phyloP scores from a whole-genome alignment of 139 green algal species.

The Auxenochlorella protothecoides region DNA sequence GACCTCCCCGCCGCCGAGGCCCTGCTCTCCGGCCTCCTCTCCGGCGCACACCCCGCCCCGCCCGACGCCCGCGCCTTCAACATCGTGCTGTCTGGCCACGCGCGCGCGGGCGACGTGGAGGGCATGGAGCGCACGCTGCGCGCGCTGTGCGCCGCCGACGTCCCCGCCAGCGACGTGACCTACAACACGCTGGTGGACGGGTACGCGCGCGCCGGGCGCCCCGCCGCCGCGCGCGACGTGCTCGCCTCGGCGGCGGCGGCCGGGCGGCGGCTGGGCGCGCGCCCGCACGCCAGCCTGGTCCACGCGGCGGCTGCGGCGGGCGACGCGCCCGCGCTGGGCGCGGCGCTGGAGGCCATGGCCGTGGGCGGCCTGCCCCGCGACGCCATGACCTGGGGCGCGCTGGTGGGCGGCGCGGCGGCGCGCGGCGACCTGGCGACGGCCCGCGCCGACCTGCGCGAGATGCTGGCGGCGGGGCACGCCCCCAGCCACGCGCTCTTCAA shows the following conservation, averaged over 20 bases:
- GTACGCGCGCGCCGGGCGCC: constrained; percentile 30
- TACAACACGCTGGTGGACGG: constrained; percentile 57
- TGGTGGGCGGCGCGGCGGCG: constrained; percentile 62
- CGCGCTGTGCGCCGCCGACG: constrained; percentile 19
- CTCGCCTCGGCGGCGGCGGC: constrained; percentile 26
- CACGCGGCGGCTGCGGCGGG: constrained; percentile 13
- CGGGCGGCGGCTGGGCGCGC: constrained; percentile 40
- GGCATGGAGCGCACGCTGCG: constrained; percentile 26
- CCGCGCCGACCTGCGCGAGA: constrained; percentile 15
- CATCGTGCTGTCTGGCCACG: constrained; percentile 45
- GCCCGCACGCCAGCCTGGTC: constrained; percentile 35
- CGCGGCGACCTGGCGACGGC: constrained; percentile 54
- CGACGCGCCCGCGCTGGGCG: constrained; percentile 15
- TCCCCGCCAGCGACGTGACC: constrained; percentile 33
- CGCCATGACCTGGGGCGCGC: constrained; percentile 52
- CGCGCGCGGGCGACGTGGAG: constrained; percentile 12
- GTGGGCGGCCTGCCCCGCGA: constrained; percentile 17
- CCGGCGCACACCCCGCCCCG: no score
- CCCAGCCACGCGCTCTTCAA: constrained; percentile 72
- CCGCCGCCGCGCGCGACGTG: constrained; percentile 26
- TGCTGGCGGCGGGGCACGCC: constrained; percentile 40
- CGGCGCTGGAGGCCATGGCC: constrained; percentile 27
- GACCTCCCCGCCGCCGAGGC: constrained; percentile 29
- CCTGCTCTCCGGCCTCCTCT: constrained; percentile 26
- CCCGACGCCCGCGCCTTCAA: constrained; percentile 46